Conservation (phyloP, 495 filamentous ascomycete genomes). For the Neurospora sp. region DNA sequence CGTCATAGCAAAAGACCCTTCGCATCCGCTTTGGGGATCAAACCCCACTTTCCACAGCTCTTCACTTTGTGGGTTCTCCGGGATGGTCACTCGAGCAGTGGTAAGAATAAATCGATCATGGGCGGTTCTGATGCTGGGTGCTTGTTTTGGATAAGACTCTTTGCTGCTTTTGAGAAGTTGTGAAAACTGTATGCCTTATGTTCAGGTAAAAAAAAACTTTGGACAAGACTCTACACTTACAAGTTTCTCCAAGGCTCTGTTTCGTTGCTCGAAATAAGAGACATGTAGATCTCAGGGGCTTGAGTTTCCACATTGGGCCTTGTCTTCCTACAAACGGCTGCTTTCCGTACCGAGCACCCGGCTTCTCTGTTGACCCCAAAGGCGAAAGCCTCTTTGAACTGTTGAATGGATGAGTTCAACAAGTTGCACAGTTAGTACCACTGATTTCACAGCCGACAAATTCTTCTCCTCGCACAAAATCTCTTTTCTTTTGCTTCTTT, state of each 20-base stretch:
- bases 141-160: background rate
- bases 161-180: background rate
- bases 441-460: too few species aligned
- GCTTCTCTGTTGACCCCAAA: background rate
- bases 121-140: background rate
- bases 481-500: background rate
- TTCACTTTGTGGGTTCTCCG: background rate
- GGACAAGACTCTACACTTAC: too few species aligned
- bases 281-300: too few species aligned
- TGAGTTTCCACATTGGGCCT: too few species aligned
- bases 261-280: too few species aligned
- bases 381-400: background rate
- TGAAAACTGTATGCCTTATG: background rate
- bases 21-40: background rate
- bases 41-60: background rate
- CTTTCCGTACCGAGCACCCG: too few species aligned
- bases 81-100: background rate
- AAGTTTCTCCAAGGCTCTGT: too few species aligned
- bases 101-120: background rate
- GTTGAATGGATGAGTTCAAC: background rate
- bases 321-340: too few species aligned
- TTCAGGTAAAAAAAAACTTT: too few species aligned
- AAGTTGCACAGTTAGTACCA: too few species aligned
- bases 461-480: background rate
- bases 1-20: background rate